A percentile compares a stretch with the other conserved stretches of the same genome.
Conservation (phyloP, 306 rosid species). For the Quercus engelmannii region DNA sequence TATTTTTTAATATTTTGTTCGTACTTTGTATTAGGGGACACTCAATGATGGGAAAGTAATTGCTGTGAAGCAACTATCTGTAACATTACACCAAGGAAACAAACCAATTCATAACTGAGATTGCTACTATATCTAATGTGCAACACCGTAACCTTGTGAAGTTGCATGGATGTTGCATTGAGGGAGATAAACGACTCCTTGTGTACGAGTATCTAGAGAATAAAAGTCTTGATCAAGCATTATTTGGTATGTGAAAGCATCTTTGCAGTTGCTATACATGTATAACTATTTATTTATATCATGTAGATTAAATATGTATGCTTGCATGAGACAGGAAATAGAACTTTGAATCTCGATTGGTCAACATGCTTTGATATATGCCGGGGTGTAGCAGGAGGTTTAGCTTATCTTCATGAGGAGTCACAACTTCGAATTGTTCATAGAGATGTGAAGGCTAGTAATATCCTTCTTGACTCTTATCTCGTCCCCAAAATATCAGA, state of each 20-base stretch:
- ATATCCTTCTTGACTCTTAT: conserved; percentile 62
- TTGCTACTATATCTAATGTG: conserved; percentile 78
- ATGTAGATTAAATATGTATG: neutral
- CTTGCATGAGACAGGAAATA: conserved; percentile 34
- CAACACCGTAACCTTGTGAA: conserved; percentile 85
- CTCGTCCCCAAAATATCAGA: conserved; percentile 79
- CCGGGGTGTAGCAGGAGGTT: conserved; percentile 70
- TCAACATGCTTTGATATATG: conserved; percentile 63
- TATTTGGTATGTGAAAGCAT: conserved; percentile 50
- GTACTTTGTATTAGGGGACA: conserved; percentile 45
- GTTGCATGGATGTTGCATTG: conserved; percentile 69
- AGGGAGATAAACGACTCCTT: conserved; percentile 65
- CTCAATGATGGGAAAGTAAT: conserved; percentile 72
- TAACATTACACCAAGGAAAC: conserved; percentile 80
- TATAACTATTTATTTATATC: neutral
- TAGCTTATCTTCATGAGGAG: conserved; percentile 77
- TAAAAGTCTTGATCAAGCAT: conserved; percentile 83
- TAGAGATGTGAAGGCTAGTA: conserved; percentile 82
- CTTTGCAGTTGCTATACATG: neutral
- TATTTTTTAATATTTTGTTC: neutral
- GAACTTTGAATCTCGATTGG: conserved; percentile 52
- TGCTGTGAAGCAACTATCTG: conserved; percentile 79
- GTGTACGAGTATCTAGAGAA: conserved; percentile 79
- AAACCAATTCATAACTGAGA: conserved; percentile 72
- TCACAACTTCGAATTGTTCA: conserved; percentile 70